These are phyloP conservation scores for Cyclocybe cylindracea DNA, from an alignment of 768 basidiomycete genomes.

Conservation along the genomic window DNA sequence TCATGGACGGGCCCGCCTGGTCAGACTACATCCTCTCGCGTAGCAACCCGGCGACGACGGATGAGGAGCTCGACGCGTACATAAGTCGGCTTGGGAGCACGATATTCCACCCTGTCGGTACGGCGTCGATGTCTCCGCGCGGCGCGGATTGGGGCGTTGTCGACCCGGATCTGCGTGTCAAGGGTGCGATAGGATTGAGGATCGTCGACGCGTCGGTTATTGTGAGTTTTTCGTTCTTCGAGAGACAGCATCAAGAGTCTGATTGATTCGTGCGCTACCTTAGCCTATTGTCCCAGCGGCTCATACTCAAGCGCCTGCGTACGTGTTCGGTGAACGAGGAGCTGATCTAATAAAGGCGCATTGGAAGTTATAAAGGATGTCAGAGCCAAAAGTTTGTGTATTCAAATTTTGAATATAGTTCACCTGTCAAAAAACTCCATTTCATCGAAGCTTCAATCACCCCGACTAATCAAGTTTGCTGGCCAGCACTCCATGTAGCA, in stretches of 20 bases:
- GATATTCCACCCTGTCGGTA: conserved; percentile 31
- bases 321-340: conserved; percentile 15
- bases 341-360: conserved; percentile 16
- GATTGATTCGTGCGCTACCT: neutral
- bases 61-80: conserved; percentile 23
- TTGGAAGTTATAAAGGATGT: too few species aligned
- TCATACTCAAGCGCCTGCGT: conserved; percentile 30
- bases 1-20: conserved; percentile 21
- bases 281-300: conserved; percentile 26
- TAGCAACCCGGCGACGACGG: conserved; percentile 14
- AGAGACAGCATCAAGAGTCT: neutral
- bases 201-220: conserved; percentile 39
- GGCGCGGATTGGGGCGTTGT: conserved; percentile 32
- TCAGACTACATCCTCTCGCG: conserved; percentile 19
- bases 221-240: conserved; percentile 17
- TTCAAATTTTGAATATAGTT: too few species aligned
- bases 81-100: conserved; percentile 20
- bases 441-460: too few species aligned
- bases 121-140: conserved; percentile 30
- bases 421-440: too few species aligned
- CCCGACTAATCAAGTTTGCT: too few species aligned
- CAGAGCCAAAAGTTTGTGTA: too few species aligned
- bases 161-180: conserved; percentile 36
- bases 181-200: conserved; percentile 32
- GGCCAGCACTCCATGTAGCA: too few species aligned